These are phyloP conservation scores for Bipolaris oryzae DNA, from an alignment of 2,329 filamentous ascomycete species.

Conservation along the genomic window DNA sequence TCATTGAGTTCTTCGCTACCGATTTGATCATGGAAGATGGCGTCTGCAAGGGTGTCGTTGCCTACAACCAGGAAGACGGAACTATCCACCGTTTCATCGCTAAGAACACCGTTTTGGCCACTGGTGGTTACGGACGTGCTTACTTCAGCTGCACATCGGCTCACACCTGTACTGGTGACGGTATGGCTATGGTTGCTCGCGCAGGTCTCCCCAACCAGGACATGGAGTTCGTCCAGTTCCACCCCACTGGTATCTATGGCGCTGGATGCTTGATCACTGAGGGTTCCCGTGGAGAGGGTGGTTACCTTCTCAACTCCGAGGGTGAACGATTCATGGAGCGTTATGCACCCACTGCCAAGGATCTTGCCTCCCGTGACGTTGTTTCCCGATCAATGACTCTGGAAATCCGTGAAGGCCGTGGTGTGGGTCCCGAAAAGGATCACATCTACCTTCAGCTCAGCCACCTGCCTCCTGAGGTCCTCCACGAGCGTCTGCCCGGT, in stretches of 20 bases:
- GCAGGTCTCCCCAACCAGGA: slow-evolving; percentile 98
- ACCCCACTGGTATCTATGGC: slow-evolving; percentile 98
- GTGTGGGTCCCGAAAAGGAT: slow-evolving; percentile 96
- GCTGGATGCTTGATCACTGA: slow-evolving; percentile 96
- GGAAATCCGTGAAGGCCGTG: slow-evolving; percentile 96
- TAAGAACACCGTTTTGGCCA: slow-evolving; percentile 95
- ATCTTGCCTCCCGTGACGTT: slow-evolving; percentile 94
- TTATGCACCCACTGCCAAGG: slow-evolving; percentile 96
- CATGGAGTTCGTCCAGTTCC: slow-evolving; percentile 99
- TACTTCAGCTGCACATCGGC: slow-evolving; percentile 99
- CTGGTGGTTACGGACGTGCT: slow-evolving; percentile 94
- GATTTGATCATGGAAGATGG: slow-evolving; percentile 98
- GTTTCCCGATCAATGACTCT: slow-evolving; percentile 98
- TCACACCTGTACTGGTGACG: slow-evolving; percentile 98
- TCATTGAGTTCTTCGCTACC: slow-evolving; percentile 98
- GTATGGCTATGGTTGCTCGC: slow-evolving; percentile 98
- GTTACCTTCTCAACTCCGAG: slow-evolving; percentile 95
- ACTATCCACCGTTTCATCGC: slow-evolving; percentile 96
- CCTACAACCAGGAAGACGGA: slow-evolving; percentile 98
- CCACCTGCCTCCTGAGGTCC: slow-evolving; percentile 88
- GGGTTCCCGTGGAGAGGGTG: slow-evolving; percentile 96
- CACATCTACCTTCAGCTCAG: slow-evolving; percentile 98
- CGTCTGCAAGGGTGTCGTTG: slow-evolving; percentile 93
- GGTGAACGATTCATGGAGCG: slow-evolving; percentile 99
- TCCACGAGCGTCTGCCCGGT: slow-evolving; percentile 95